Conservation (phyloP, 139 green algal species). For the Nannochloris sp. region DNA sequence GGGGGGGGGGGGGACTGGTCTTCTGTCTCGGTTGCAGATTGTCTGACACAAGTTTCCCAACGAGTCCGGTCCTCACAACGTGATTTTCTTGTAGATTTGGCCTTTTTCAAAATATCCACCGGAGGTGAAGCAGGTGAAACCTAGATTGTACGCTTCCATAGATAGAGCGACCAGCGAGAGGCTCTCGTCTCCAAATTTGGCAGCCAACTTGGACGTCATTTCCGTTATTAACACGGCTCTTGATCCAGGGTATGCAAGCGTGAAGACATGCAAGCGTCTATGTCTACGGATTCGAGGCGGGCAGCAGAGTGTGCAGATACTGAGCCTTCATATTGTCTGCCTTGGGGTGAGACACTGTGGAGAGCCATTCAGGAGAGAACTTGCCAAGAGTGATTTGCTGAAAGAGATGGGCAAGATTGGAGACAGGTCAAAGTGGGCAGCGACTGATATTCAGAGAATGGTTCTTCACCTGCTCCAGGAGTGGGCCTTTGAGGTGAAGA, state of each 20-base stretch:
- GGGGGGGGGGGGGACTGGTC: no score
- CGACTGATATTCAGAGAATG: constrained; percentile 9
- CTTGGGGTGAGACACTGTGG: constrained; percentile 15
- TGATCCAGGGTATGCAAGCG: constrained; percentile 12
- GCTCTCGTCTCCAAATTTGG: constrained; percentile 20
- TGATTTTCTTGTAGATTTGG: constrained; percentile 7
- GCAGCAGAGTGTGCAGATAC: constrained; percentile 10
- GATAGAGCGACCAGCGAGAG: constrained; percentile 14
- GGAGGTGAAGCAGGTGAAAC: constrained; percentile 6
- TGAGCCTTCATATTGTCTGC: constrained; percentile 9
- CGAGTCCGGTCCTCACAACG: background rate
- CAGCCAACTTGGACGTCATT: constrained; percentile 14
- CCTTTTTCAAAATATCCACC: constrained; percentile 1
- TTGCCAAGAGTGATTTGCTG: constrained; percentile 15
- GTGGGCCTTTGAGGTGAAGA: constrained; percentile 14
- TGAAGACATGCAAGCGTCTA: constrained; percentile 19
- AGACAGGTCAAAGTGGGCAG: constrained; percentile 9
- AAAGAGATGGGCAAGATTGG: constrained; percentile 10
- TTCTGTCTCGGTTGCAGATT: no score
- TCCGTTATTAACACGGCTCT: constrained; percentile 5
- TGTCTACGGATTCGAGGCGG: background rate
- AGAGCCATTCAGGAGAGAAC: constrained; percentile 16
- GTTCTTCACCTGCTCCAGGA: constrained; percentile 22
- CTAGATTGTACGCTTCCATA: constrained; percentile 13
- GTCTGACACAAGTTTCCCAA: no score